Evolutionary conservation across 768 basidiomycete species (phyloP).

Genomic region (Tricholoma furcatifolium): DNA sequence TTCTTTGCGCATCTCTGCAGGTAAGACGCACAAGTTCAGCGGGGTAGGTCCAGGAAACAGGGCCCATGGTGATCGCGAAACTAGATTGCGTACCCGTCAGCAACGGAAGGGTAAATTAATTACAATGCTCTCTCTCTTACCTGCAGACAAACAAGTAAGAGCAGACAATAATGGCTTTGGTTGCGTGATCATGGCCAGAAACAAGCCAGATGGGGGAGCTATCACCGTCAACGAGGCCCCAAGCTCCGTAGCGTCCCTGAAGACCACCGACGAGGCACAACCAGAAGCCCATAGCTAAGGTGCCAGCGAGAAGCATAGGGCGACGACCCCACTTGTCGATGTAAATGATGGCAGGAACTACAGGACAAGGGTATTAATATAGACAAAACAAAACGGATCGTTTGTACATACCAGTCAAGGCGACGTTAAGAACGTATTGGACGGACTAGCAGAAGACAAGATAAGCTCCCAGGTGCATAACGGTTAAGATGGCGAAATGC

Average conservation of each 20-base stretch:
- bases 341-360: slow-evolving; percentile 52
- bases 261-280: slow-evolving; percentile 76
- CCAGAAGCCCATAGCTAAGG: slow-evolving; percentile 72
- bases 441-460: slow-evolving; percentile 46
- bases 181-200: slow-evolving; percentile 47
- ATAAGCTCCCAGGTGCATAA: too few species aligned
- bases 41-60: slow-evolving; percentile 73
- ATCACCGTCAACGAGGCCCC: slow-evolving; percentile 45
- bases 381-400: slow-evolving; percentile 39
- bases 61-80: slow-evolving; percentile 77
- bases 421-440: slow-evolving; percentile 57
- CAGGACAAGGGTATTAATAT: slow-evolving; percentile 26
- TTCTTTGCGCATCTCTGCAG: background rate
- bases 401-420: slow-evolving; percentile 31
- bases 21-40: slow-evolving; percentile 49
- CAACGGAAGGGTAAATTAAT: background rate
- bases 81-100: slow-evolving; percentile 19
- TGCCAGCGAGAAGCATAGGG: slow-evolving; percentile 70
- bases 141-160: slow-evolving; percentile 76
- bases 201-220: slow-evolving; percentile 49
- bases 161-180: slow-evolving; percentile 73
- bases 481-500: too few species aligned
- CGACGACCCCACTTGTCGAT: slow-evolving; percentile 81
- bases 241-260: slow-evolving; percentile 64
- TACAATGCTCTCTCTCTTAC: slow-evolving; percentile 15